A percentile compares a stretch with the other conserved stretches of the same genome.
Conservation (phyloP, 192 early-diverging fungal genomes). For the Dissophora globulifera region DNA sequence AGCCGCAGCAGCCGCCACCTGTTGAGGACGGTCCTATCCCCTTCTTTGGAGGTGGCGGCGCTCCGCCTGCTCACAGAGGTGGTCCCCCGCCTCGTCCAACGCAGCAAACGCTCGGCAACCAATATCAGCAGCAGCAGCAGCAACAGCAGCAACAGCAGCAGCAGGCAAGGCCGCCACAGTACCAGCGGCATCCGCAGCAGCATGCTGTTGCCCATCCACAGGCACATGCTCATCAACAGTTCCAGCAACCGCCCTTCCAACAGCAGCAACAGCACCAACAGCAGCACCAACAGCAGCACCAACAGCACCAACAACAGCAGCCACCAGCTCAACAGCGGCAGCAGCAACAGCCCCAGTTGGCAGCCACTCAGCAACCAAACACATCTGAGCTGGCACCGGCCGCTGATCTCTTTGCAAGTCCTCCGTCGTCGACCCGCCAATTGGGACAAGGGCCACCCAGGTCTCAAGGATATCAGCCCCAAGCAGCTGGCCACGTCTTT, state of each 20-base stretch:
- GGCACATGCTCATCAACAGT: background rate
- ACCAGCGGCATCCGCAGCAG: constrained; percentile 2
- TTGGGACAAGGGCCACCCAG: background rate
- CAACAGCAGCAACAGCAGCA: background rate
- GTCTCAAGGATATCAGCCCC: constrained; percentile 8
- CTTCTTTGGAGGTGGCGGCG: background rate
- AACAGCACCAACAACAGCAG: background rate
- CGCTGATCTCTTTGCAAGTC: constrained; percentile 10
- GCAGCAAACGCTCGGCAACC: background rate
- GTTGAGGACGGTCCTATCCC: constrained; percentile 1
- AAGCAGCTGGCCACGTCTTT: background rate
- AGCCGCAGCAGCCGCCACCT: background rate
- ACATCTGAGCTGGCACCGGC: background rate
- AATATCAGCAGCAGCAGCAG: constrained; percentile 1
- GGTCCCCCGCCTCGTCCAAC: background rate
- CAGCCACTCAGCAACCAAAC: constrained; percentile 2
- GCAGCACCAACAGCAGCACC: background rate
- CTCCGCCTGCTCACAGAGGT: background rate
- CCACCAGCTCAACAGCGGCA: background rate
- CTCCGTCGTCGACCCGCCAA: constrained; percentile 4
- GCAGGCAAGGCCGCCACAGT: background rate
- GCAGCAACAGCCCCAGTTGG: no score
- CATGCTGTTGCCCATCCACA: background rate
- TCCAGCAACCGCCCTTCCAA: background rate
- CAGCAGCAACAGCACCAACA: background rate